Percentiles rank a stretch among this genome's conserved stretches.
These are phyloP conservation scores for Chenopodium suecicum DNA, from an alignment of 148 eudicot species.

Conservation along the genomic window DNA sequence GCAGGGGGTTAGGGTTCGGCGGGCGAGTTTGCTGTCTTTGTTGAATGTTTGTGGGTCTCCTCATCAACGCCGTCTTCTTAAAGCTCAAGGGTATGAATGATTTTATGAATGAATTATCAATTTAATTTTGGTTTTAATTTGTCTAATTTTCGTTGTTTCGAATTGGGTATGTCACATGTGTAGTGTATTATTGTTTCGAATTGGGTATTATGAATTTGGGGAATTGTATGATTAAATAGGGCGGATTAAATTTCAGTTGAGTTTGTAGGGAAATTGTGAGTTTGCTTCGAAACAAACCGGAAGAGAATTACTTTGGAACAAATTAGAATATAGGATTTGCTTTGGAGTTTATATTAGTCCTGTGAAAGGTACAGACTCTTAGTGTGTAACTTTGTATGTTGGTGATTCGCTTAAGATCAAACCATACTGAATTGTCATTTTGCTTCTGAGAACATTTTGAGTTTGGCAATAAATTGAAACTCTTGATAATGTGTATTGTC, in stretches of 20 bases:
- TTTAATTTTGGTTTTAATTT: not conserved
- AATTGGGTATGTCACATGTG: not conserved
- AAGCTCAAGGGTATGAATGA: conserved; percentile 68
- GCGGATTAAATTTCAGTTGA: too few species aligned
- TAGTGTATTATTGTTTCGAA: not conserved
- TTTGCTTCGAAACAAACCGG: too few species aligned
- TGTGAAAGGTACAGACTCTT: too few species aligned
- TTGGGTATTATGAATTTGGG: not conserved
- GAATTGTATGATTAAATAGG: not conserved
- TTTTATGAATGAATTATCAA: too few species aligned
- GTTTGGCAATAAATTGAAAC: not conserved
- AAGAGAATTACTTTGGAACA: too few species aligned
- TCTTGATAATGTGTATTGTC: not conserved
- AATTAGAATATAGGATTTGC: too few species aligned
- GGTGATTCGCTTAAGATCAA: too few species aligned
- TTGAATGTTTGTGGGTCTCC: conserved; percentile 62
- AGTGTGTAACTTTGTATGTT: not conserved
- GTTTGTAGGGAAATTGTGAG: too few species aligned
- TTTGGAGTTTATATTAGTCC: too few species aligned
- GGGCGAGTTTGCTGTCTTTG: conserved; percentile 76
- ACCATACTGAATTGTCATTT: too few species aligned
- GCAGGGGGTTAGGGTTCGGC: conserved; percentile 51
- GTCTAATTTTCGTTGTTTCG: not conserved
- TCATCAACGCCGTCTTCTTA: conserved; percentile 62
- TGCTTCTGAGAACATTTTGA: not conserved